Percentiles rank a stretch among this genome's conserved stretches.
Evolutionary conservation across 345 rosid species (phyloP).

Genomic region (Clarkia xantiana): DNA sequence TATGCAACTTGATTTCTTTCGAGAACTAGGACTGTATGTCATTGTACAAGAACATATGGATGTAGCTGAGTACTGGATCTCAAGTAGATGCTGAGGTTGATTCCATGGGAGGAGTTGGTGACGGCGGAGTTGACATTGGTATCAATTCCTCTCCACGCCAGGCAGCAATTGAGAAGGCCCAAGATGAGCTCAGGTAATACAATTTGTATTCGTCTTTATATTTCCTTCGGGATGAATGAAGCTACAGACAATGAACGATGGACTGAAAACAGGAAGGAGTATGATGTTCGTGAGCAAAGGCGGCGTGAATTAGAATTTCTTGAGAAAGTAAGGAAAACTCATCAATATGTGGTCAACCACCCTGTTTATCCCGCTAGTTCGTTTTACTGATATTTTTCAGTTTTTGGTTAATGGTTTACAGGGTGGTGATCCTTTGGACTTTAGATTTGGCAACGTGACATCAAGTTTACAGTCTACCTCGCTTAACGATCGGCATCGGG

Average conservation of each 20-base stretch:
- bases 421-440: conserved; percentile 99
- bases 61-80: conserved; percentile 40
- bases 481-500: conserved; percentile 61
- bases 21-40: background rate
- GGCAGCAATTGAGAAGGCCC: conserved; percentile 93
- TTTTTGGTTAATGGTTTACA: conserved; percentile 18
- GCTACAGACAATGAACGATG: background rate
- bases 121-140: conserved; percentile 78
- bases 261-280: conserved; percentile 63
- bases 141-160: conserved; percentile 78
- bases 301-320: conserved; percentile 90
- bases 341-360: background rate
- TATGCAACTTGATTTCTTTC: background rate
- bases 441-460: conserved; percentile 61
- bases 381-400: background rate
- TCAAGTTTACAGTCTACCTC: conserved; percentile 97
- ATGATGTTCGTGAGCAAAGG: conserved; percentile 94
- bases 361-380: background rate
- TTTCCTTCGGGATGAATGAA: conserved; percentile 4
- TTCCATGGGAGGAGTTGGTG: conserved; percentile 99
- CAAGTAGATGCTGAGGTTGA: conserved; percentile 97
- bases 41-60: conserved; percentile 57
- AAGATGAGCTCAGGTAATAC: conserved; percentile 76
- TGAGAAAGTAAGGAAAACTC: conserved; percentile 60
- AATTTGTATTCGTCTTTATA: background rate